Base-by-base conservation (phyloP, 1,284 basidiomycete species). In the Taiwanofungus camphoratus region DNA sequence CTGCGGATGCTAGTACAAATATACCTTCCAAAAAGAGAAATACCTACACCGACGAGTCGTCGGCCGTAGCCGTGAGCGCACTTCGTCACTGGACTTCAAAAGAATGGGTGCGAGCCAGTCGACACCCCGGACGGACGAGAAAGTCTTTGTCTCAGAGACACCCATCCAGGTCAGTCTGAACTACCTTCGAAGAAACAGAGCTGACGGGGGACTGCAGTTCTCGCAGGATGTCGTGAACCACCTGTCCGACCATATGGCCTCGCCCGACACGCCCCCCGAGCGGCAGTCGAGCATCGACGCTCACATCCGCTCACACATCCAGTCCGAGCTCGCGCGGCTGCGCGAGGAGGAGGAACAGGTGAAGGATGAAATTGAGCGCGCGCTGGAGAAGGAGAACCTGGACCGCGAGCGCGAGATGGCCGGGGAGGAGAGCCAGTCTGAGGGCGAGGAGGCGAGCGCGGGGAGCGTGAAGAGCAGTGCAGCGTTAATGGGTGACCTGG, bases 351-450 rank as follows among this genome's bases (percentile, higher is more conserved):
- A 88, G 58, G 76, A 80, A 50, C 60, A 66, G 18, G 79, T 89
- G 3, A 74, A 72, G 32, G 64, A 67, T 41, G 75, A 87, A 61
- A 87, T 90, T 37, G 79, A 85, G 55, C 63, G 57, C 29, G 83
- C 82, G 3, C 67, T 90, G 29, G 83, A 88, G 66, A 83, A 80
- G 65, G 87, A 90, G 66, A 90, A 89, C 60, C 61, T 89, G 36
- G 82, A 88, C 61, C 71, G 73, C 44, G 87, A 89, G 63, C 70
- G 67, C 50, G 58, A 57, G 24, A 71, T 75, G 68, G 70, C 72
- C 5, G 73, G 70, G 31, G 68, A 67, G 27, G 58, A 57, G 47
- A 63, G 57, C 29, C 55, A 42, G 13, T 38, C 43, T 8, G 49
- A 46, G 24, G 57, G 52, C 2, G 67, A 64, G 23, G 62, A 55